These are phyloP conservation scores for Phytopythium aichiense DNA, from an alignment of 352 stramenopile species.

Conservation along the genomic window DNA sequence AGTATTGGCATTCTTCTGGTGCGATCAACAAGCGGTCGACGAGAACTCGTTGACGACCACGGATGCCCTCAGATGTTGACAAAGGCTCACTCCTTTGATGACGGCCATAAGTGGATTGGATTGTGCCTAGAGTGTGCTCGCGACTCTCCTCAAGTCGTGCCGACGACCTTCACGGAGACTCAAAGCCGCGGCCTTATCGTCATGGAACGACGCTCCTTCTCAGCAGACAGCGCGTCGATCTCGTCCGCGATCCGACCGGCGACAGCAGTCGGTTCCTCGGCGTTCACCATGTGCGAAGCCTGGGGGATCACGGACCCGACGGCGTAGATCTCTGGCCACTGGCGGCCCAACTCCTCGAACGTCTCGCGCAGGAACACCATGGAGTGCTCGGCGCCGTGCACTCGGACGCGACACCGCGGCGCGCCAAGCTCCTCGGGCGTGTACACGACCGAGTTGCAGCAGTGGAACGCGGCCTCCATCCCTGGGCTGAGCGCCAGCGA, in stretches of 20 bases:
- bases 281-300: slow-evolving; percentile 20
- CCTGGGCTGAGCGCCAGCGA: slow-evolving; percentile 11
- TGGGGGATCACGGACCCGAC: slow-evolving; percentile 12
- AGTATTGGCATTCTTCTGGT: not conserved
- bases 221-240: slow-evolving; percentile 5
- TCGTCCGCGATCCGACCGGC: slow-evolving; percentile 6
- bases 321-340: slow-evolving; percentile 18
- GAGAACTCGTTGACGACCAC: not conserved
- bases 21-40: not conserved
- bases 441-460: slow-evolving; percentile 6
- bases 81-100: not conserved
- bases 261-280: slow-evolving; percentile 20
- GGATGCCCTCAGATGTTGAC: not conserved
- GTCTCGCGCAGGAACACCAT: slow-evolving; percentile 16
- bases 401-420: slow-evolving; percentile 12
- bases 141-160: not conserved
- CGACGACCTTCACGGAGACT: not conserved
- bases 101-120: not conserved
- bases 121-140: too few relatives aligned
- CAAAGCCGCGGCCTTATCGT: not conserved
- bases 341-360: slow-evolving; percentile 8
- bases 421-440: slow-evolving; percentile 6
- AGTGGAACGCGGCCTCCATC: slow-evolving; percentile 14
- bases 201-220: not conserved
- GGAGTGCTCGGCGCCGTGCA: slow-evolving; percentile 15